Evolutionary conservation across 139 green algal genomes (phyloP), one percentile per base, ranked within the genome.

Genomic region (Astrephomene gubernaculifera): DNA sequence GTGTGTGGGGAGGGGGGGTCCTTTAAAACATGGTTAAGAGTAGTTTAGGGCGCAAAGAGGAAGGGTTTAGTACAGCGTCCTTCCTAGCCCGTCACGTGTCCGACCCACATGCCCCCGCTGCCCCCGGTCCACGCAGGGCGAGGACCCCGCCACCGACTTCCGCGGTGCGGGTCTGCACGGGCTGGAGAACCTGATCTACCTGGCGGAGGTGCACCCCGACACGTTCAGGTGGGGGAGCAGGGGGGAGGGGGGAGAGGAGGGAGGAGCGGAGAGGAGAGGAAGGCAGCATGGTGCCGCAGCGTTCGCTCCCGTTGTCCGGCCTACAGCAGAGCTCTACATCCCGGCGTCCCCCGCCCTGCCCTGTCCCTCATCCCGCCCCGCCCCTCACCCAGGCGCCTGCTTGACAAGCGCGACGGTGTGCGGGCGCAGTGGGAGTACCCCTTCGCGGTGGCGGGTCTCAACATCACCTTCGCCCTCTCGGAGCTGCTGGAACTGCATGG

Each of bases 391-490:
- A 83, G 76, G 31, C 19, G 57, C n/a, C 86, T 98, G 43, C 74
- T 96, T 87, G 44, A 89, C 39, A 98, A 98, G 87, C 85, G 38
- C 12, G 68, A 94, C 44, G 95, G 95, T 14, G 35, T 35, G 29
- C 85, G 90, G 9, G 72, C 88, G 31, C 81, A 92, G 45, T 80
- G 79, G 67, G 96, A 99, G 88, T 99, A 99, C 89, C 96, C 96
- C 1, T 98, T 98, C 91, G 94, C 93, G 17, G 95, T 93, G 31
- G 96, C 93, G 12, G 95, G 96, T 0, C 81, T 99, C n/a, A 98
- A 98, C 85, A 54, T 98, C 12, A 96, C 95, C 9, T 95, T 92
- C 65, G 90, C 89, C 89, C 89, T 98, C 17, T 73, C 91, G 8
- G 90, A 93, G 24, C 35, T 91, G 81, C 65, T 91, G 71, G 87